Conservation (phyloP, 2,329 filamentous ascomycete species). For the Aspergillus awamori region DNA sequence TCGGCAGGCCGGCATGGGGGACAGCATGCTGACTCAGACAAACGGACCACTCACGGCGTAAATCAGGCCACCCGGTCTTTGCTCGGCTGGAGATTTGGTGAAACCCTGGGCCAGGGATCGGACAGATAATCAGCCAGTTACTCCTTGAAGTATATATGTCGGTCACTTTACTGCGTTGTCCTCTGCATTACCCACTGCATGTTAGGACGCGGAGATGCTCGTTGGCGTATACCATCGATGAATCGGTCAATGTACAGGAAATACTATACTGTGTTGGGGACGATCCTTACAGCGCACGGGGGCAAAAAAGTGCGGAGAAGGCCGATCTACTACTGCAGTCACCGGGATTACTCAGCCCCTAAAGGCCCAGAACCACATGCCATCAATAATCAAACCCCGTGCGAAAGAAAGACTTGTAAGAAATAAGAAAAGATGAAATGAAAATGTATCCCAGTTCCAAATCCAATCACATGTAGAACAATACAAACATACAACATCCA, state of each 20-base stretch:
- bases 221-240: too few species aligned
- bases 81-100: background rate
- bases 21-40: constrained; percentile 2
- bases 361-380: background rate
- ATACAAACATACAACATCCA: constrained; percentile 2
- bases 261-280: too few species aligned
- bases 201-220: too few species aligned
- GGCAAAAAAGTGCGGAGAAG: background rate
- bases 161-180: too few species aligned
- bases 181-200: too few species aligned
- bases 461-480: constrained; percentile 1
- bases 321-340: background rate
- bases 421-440: background rate
- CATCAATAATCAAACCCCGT: background rate
- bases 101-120: too few species aligned
- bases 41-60: background rate
- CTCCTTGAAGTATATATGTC: too few species aligned
- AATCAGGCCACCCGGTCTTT: constrained; percentile 1
- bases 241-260: too few species aligned
- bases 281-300: too few species aligned
- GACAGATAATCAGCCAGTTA: too few species aligned
- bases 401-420: background rate
- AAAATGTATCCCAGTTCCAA: background rate
- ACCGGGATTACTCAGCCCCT: background rate
- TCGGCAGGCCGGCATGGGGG: background rate